Base-by-base conservation (phyloP, 1,284 basidiomycete genomes). In the Pterulicium gracile region DNA sequence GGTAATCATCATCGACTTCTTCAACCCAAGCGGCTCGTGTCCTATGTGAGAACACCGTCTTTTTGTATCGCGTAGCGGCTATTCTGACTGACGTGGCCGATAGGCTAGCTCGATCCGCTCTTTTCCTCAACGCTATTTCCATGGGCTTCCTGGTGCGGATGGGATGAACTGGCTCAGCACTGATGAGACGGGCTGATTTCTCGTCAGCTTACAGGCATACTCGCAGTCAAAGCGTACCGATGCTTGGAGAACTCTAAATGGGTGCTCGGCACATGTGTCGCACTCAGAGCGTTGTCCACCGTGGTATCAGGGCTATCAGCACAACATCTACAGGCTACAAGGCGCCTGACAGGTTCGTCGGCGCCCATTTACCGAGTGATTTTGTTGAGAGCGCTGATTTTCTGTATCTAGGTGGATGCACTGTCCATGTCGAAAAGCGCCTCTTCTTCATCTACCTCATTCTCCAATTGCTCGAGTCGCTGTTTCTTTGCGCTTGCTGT, bases 161-260 rank as follows among this genome's bases (percentile, higher is more conserved):
- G 10, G n/a, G 7, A 32, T 10, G 27, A 7, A 32, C n/a, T 32
- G n/a, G n/a, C n/a, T n/a, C n/a, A n/a, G n/a, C n/a, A n/a, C n/a
- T n/a, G n/a, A n/a, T n/a, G n/a, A n/a, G n/a, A n/a, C n/a, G n/a
- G n/a, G n/a, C 27, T 10, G 27, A 5, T 15, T 18, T 17, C 36
- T 10, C 15, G n/a, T 39, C 36, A 39, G 36, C 7, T 39, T 13
- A 39, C 36, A 5, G 36, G 36, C 23, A 75, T 82, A 35, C 62
- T 81, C 36, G 80, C 80, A 3, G 62, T 76, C 52, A 84, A 84
- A 57, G 79, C 76, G 3, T 84, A 81, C 54, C 73, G 72, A 52
- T 81, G 79, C 54, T 61, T 81, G 49, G 70, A 75, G 54, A 72
- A 75, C 50, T 72, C 74, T n/a, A 66, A 67, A 20, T 52, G 75